Conservation (phyloP, 1,139 yeast species). For the Protomyces pachydermus region DNA sequence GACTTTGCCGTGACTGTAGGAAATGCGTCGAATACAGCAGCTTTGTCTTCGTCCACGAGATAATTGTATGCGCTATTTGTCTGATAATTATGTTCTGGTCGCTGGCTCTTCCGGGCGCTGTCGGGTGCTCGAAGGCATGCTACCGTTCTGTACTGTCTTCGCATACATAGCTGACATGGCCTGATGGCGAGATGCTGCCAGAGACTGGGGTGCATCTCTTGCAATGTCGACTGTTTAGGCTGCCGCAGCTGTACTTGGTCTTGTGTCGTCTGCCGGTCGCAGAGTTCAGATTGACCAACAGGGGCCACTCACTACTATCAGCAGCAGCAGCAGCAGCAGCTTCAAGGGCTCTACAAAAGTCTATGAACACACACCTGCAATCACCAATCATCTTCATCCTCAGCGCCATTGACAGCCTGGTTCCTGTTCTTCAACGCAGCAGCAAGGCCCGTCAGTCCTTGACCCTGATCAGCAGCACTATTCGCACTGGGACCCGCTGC, state of each 20-base stretch:
- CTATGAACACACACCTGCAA: not conserved
- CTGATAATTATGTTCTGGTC: conserved; percentile 24
- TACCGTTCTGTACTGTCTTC: not conserved
- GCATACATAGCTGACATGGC: not conserved
- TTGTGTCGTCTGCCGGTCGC: no score
- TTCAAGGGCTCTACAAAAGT: not conserved
- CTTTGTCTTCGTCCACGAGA: conserved; percentile 19
- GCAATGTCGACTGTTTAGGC: no score
- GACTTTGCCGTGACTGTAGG: conserved; percentile 20
- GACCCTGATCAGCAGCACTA: not conserved
- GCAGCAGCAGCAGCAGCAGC: not conserved
- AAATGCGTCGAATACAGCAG: conserved; percentile 9
- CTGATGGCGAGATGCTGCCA: not conserved
- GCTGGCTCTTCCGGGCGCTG: not conserved
- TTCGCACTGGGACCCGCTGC: not conserved
- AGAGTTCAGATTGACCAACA: no score
- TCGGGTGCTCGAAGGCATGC: not conserved
- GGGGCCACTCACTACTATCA: no score
- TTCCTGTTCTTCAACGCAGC: conserved; percentile 15
- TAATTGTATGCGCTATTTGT: conserved; percentile 20
- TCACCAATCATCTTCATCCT: conserved; percentile 17
- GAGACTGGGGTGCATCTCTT: not conserved
- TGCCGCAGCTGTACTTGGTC: no score
- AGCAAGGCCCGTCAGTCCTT: conserved; percentile 15
- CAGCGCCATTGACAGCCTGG: conserved; percentile 13